These are phyloP conservation scores for Parasarocladium wereldwijsianum DNA, from an alignment of 2,329 filamentous ascomycete genomes.

Conservation along the genomic window DNA sequence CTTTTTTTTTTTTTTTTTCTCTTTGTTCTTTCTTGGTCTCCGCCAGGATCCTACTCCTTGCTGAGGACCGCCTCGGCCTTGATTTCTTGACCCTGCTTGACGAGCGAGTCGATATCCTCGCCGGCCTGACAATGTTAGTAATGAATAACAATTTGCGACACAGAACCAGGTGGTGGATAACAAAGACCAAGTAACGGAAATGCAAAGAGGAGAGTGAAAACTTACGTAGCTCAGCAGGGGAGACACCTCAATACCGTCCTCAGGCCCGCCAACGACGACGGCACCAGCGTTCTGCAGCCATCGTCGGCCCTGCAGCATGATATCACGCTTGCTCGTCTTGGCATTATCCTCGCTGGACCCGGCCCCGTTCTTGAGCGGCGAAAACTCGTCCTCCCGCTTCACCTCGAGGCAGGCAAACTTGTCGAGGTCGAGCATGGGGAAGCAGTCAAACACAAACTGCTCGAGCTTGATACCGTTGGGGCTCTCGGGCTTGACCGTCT, in stretches of 20 bases:
- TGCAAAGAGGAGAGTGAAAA: slow-evolving; percentile 17
- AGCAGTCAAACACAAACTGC: slow-evolving; percentile 98
- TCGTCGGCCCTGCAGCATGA: slow-evolving; percentile 75
- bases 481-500: slow-evolving; percentile 78
- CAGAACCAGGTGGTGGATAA: no score
- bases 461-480: slow-evolving; percentile 98
- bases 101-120: slow-evolving; percentile 43
- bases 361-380: slow-evolving; percentile 79
- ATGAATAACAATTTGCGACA: no score
- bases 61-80: slow-evolving; percentile 37
- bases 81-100: slow-evolving; percentile 36
- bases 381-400: slow-evolving; percentile 94
- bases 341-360: slow-evolving; percentile 86
- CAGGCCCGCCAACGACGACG: slow-evolving; percentile 52
- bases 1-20: slow-evolving; percentile 3
- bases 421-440: slow-evolving; percentile 70
- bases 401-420: slow-evolving; percentile 97
- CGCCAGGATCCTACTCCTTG: slow-evolving; percentile 18
- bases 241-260: slow-evolving; percentile 72
- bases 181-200: no score
- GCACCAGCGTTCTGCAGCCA: slow-evolving; percentile 75
- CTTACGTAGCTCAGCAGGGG: slow-evolving; percentile 92
- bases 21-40: neutral
- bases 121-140: slow-evolving; percentile 31
- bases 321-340: slow-evolving; percentile 81